Evolutionary conservation across 108 stramenopile species (phyloP).

Genomic region (Poteriospumella lacustris): DNA sequence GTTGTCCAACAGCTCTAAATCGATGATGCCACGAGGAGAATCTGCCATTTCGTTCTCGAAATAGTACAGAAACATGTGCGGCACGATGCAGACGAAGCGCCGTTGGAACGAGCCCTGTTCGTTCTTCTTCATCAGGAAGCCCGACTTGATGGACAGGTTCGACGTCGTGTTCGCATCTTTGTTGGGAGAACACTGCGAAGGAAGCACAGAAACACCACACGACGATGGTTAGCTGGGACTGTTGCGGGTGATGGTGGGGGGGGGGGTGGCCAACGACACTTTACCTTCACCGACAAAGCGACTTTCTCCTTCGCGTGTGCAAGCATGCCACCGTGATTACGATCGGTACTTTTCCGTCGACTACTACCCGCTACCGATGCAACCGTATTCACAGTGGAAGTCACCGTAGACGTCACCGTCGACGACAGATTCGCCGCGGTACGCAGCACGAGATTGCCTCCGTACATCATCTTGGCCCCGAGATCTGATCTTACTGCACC

Average conservation of each 20-base stretch:
- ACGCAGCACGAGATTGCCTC: too few relatives aligned
- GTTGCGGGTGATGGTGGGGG: not conserved
- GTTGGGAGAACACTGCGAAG: not conserved
- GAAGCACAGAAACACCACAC: not conserved
- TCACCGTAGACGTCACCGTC: not conserved
- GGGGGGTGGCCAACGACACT: not conserved
- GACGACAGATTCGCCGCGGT: not conserved
- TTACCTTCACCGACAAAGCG: not conserved
- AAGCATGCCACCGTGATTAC: not conserved
- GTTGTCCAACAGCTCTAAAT: slow-evolving; percentile 64
- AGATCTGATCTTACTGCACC: too few relatives aligned
- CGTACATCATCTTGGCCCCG: too few relatives aligned
- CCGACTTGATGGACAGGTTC: slow-evolving; percentile 38
- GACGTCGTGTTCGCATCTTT: not conserved
- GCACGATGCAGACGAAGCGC: slow-evolving; percentile 87
- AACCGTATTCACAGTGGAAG: not conserved
- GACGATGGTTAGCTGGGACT: too few relatives aligned
- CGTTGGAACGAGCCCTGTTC: slow-evolving; percentile 87
- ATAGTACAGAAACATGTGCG: slow-evolving; percentile 89
- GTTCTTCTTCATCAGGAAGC: slow-evolving; percentile 83
- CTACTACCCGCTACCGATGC: not conserved
- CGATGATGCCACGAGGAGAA: slow-evolving; percentile 73
- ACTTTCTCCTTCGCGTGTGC: slow-evolving; percentile 4
- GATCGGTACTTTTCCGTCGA: not conserved
- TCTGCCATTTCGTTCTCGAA: slow-evolving; percentile 69